phyloP scores from a whole-genome alignment of 176 grass and related monocot genomes.

The Hordeum marinum region DNA sequence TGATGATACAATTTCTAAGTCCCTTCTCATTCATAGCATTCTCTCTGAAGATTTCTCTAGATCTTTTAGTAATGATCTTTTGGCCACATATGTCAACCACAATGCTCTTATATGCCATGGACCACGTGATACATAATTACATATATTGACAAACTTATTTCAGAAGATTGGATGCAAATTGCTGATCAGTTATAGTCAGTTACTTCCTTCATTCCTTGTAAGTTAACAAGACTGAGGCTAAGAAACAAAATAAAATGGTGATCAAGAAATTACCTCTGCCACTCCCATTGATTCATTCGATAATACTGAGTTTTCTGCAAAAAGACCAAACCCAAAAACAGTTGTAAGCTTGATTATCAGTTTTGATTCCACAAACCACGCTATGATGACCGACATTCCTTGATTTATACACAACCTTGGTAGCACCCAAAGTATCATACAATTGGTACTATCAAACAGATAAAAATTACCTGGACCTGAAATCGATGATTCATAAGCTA shows the following conservation, averaged over 20 bases:
- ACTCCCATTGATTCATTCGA: conserved; percentile 27
- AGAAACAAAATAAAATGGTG: background rate
- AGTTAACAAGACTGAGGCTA: background rate
- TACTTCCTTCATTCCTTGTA: background rate
- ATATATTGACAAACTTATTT: background rate
- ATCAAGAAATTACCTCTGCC: conserved; percentile 32
- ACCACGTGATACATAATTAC: background rate
- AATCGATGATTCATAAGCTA: conserved; percentile 59
- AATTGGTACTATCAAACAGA: background rate
- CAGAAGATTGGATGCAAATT: conserved; percentile 14
- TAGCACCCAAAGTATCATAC: conserved; percentile 4
- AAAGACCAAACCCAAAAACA: conserved; percentile 29
- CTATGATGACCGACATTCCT: background rate
- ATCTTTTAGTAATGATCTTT: background rate
- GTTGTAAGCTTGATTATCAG: background rate
- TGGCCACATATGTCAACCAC: conserved; percentile 1
- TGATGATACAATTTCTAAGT: background rate
- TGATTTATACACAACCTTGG: background rate
- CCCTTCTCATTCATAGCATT: background rate
- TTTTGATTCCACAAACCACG: background rate
- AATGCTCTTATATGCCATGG: background rate
- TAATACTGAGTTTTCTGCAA: conserved; percentile 30
- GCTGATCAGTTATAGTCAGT: background rate
- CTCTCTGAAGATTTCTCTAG: background rate
- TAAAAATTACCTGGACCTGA: conserved; percentile 33